Evolutionary conservation across 257 asterid genomes (phyloP), one percentile per base, ranked within the genome.

Genomic region (Lavandula angustifolia): DNA sequence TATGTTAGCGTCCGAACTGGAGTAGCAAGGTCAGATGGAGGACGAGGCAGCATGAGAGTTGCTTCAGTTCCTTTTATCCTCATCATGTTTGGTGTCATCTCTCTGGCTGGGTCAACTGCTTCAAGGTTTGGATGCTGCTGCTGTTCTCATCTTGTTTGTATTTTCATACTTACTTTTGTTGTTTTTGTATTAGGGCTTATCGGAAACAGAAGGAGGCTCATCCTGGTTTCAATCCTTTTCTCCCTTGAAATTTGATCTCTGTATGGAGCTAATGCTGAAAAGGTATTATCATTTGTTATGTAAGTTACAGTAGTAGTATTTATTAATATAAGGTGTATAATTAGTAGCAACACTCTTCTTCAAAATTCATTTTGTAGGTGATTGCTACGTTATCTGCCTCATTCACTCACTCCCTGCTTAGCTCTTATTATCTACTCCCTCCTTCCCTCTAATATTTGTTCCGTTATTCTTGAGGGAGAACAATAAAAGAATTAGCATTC

Each of bases 181-280:
- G 46, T 9, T 37, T 7, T 5, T 40, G n/a, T 9, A 40, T 44
- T 12, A 81, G 94, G 88, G 75, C 92, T 51, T 85, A 87, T 82
- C 57, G 42, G 64, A 79, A 80, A 48, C 82, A 87, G 49, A 76
- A 73, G 70, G 80, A 77, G 70, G 75, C 82, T 12, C 76, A 81
- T 73, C 87, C 94, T 71, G 76, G 85, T 40, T 81, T 71, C 69
- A 87, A 87, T 66, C 95, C 95, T 40, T 85, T 87, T 75, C 95
- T 87, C 52, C 95, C 95, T 48, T 87, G 68, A 22, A 10, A 7
- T 7, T 8, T 10, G 1, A 4, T 6, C 31, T 7, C 4, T 7
- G 29, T 48, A 22, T 22, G 2, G 27, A 22, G 2, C 27, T 22
- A 22, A 22, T 22, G 27, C 1, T 22, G 27, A 22, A 22, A 22